Conservation (phyloP, 2,329 filamentous ascomycete species). For the Conoideocrella luteorostrata region DNA sequence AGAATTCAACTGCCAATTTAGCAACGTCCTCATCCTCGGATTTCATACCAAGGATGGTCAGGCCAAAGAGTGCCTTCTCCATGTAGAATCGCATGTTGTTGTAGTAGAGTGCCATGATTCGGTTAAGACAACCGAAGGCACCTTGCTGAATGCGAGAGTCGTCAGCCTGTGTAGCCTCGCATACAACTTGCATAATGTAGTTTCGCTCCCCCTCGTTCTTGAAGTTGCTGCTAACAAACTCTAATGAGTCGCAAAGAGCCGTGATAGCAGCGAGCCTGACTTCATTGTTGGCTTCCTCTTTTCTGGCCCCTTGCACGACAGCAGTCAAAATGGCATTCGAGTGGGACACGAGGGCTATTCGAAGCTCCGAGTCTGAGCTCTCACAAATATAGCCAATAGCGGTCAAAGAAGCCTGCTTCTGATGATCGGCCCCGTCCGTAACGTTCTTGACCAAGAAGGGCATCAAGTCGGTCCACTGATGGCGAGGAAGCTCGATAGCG, state of each 20-base stretch:
- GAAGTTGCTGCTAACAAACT: slow-evolving; percentile 97
- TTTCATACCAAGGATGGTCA: slow-evolving; percentile 98
- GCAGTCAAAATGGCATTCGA: slow-evolving; percentile 97
- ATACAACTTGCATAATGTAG: slow-evolving; percentile 99
- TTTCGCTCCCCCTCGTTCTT: slow-evolving; percentile 98
- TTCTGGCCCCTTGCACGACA: slow-evolving; percentile 93
- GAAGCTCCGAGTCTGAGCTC: slow-evolving; percentile 80
- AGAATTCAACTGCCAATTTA: slow-evolving; percentile 97
- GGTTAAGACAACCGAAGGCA: slow-evolving; percentile 93
- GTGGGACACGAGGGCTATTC: slow-evolving; percentile 73
- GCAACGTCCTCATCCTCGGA: slow-evolving; percentile 95
- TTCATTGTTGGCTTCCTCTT: slow-evolving; percentile 88
- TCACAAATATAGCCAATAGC: slow-evolving; percentile 99
- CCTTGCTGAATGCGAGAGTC: slow-evolving; percentile 91
- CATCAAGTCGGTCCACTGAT: slow-evolving; percentile 94
- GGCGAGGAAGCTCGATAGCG: slow-evolving; percentile 84
- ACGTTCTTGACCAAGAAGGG: slow-evolving; percentile 84
- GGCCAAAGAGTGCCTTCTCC: slow-evolving; percentile 97
- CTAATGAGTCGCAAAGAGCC: slow-evolving; percentile 89
- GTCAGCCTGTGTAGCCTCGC: slow-evolving; percentile 91
- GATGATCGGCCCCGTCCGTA: slow-evolving; percentile 73
- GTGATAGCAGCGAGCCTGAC: slow-evolving; percentile 90
- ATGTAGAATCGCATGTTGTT: slow-evolving; percentile 99
- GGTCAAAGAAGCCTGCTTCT: slow-evolving; percentile 91
- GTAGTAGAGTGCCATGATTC: slow-evolving; percentile 98